Percentiles rank a stretch among this genome's conserved stretches.
Conservation (phyloP, 2,329 filamentous ascomycete species). For the Sarocladium kiliense region DNA sequence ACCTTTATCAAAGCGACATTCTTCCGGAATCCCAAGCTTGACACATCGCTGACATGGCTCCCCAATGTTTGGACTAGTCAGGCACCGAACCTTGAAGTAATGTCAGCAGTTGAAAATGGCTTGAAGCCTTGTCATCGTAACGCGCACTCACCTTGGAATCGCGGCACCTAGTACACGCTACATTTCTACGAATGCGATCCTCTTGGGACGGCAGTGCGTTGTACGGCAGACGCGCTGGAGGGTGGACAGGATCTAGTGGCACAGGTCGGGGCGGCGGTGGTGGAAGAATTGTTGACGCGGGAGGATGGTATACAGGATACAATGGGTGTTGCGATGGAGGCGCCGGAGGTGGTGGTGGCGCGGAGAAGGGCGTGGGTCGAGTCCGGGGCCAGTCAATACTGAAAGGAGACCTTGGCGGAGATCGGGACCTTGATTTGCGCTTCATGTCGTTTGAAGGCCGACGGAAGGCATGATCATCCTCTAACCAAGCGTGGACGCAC, state of each 20-base stretch:
- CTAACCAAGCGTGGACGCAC: background rate
- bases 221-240: constrained; percentile 11
- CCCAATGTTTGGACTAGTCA: constrained; percentile 30
- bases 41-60: constrained; percentile 40
- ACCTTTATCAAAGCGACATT: constrained; percentile 40
- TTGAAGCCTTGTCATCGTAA: constrained; percentile 10
- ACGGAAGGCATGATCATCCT: background rate
- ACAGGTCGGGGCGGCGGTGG: constrained; percentile 16
- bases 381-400: background rate
- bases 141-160: constrained; percentile 32
- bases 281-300: constrained; percentile 6
- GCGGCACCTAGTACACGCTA: constrained; percentile 33
- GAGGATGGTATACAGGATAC: background rate
- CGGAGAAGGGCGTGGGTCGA: background rate
- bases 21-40: constrained; percentile 30
- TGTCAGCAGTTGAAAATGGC: background rate
- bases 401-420: background rate
- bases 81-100: constrained; percentile 36
- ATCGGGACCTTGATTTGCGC: background rate
- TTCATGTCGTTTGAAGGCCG: background rate
- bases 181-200: constrained; percentile 26
- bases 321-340: background rate
- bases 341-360: background rate
- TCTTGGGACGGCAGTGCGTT: constrained; percentile 9
- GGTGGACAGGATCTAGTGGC: background rate